Percentiles rank a stretch among this genome's conserved stretches.
These are phyloP conservation scores for Podospora anserina DNA, from an alignment of 495 filamentous ascomycete genomes.

Conservation along the genomic window DNA sequence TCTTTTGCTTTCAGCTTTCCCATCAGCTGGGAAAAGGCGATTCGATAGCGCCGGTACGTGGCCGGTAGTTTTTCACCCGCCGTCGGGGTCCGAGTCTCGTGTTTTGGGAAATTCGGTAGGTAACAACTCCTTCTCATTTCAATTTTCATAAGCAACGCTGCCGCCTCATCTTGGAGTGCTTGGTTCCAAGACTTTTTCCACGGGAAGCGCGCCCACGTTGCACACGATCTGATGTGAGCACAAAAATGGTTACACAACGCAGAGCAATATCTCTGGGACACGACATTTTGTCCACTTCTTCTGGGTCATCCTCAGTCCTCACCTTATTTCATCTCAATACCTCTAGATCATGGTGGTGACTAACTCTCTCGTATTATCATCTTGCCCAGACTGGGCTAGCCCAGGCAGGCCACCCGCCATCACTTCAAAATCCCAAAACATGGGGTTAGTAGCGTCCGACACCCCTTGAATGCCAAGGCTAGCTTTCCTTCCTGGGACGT, in stretches of 20 bases:
- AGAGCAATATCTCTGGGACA: not conserved
- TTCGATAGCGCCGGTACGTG: not conserved
- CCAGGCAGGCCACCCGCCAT: not conserved
- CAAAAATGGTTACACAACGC: conserved; percentile 3
- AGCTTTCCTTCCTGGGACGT: not conserved
- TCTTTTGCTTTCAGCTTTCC: not conserved
- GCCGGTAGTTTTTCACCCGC: not conserved
- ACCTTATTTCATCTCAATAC: too few species aligned
- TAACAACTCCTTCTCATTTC: conserved; percentile 1
- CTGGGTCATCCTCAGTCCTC: not conserved
- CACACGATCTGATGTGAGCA: conserved; percentile 7
- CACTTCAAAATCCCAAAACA: not conserved
- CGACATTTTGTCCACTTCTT: not conserved
- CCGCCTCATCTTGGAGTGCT: not conserved
- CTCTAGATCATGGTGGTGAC: not conserved
- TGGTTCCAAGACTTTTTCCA: not conserved
- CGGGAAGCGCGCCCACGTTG: not conserved
- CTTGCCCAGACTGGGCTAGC: not conserved
- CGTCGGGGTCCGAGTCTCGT: not conserved
- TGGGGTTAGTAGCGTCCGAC: not conserved
- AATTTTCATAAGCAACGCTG: not conserved
- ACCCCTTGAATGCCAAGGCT: not conserved
- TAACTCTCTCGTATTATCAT: not conserved
- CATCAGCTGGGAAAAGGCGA: not conserved
- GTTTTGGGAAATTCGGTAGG: not conserved